Evolutionary conservation across 208 protist genomes (phyloP), one percentile per base, ranked within the genome.

Genomic region (Wallacemonas sp.): DNA sequence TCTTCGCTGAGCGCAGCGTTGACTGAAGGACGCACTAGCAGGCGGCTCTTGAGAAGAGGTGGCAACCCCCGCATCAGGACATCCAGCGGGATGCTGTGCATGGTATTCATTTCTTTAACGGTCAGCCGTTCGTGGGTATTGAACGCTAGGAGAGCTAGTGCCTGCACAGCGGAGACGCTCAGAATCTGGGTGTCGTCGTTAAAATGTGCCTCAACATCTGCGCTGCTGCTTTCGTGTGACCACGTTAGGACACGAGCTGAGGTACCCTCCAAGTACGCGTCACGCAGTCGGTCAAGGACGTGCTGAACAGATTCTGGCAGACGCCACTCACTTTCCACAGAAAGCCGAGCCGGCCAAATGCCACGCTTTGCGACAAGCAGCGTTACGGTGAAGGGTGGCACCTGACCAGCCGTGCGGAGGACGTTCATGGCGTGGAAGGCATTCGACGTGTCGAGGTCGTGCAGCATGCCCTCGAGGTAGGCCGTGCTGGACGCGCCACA

Each of bases 391-490:
- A 91, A 94, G 5, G 68, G 34, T 12, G 75, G 68, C 1, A 41
- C 51, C 30, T 65, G 17, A 1, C 75, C 77, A 15, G 60, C 63
- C 24, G 59, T 61, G 15, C 44, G 55, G 64, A 90, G 62, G 41
- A 77, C 79, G 24, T 80, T 75, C 64, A 74, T 77, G 2, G 74
- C 76, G 44, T 68, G 70, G 67, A 84, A 88, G 33, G 56, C 66
- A 42, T 75, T 77, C 12, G 80, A 78, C 2, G 82, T 55, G 65
- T 86, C 72, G 21, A 84, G 68, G 66, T 97, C 93, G 61, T 91
- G 66, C 45, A 96, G 76, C 84, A 97, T 96, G 47, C 90, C 88
- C 55, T 96, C 86, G 27, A 97, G 62, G 42, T 84, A 84, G 21
- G 85, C 78, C 15, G 86, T 96, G 75, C 74, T 91, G 0, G 79